Base-by-base conservation (phyloP, 768 basidiomycete species). In the Phlebiopsis gigantea region DNA sequence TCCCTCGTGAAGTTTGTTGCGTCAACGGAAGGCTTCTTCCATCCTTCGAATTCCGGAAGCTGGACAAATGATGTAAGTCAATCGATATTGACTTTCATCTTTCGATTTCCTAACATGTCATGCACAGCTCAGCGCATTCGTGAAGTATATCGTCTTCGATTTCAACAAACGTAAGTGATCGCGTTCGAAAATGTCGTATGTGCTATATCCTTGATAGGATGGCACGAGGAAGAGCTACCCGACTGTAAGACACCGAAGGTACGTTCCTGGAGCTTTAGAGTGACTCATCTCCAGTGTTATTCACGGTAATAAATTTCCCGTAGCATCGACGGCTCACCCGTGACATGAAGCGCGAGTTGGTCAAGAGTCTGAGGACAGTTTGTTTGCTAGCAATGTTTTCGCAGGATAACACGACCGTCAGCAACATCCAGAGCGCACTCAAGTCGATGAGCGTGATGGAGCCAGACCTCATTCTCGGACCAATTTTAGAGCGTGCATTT, bases 301-400 rank as follows among this genome's bases (percentile, higher is more conserved):
- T n/a, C 14, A 19, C 19, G 55, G 56, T 55, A 34, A 61, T 41
- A 26, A 58, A 41, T 24, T 12, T 24, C 24, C 5, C 17, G 10
- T 57, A 87, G 82, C 78, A 85, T 63, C 89, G 91, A 61, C 82
- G 91, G 22, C 71, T 96, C 50, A 94, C 92, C 0, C 77, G 76
- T 34, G 70, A 73, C 47, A 94, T 96, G 84, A 88, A 82, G 65
- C 79, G 86, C 48, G 91, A 95, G 66, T 82, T 96, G 19, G 91
- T 93, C 19, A 85, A 89, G 61, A 86, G 83, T 22, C 74, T 94
- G 34, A 74, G 90, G 57, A 93, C 92, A 0, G 88, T 94, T 14
- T 83, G 86, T 0, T 75, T 96, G 26, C 77, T 94, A n/a, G 85
- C 90, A 2, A 93, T 94, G 82, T 96, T 95, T 73, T 91, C 88